Base-by-base conservation (phyloP, 768 basidiomycete genomes). In the Termitomyces sp. region DNA sequence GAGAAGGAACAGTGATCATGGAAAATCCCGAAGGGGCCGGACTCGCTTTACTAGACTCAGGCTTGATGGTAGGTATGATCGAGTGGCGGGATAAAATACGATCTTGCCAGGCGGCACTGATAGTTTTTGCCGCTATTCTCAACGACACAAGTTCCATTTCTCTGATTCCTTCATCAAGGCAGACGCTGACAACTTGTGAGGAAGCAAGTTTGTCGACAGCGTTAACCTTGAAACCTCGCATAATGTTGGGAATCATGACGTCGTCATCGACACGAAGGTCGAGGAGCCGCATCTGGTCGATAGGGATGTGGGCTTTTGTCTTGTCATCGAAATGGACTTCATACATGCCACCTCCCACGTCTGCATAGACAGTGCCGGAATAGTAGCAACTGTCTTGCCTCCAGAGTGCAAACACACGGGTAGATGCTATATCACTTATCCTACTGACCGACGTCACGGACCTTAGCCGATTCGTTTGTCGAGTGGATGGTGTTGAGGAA, bases 321-420 rank as follows among this genome's bases (percentile, higher is more conserved):
- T 66, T 71, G 65, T 93, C 91, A 64, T 92, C 90, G 66, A 91
- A 93, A n/a, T 73, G 71, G 63, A 93, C 68, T 27, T 64, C 51
- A 68, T 83, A 87, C 3, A 64, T 67, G 33, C 64, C 66, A 27
- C 66, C 67, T 26, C 46, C 64, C 24, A 62, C 56, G 51, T 68
- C 61, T 18, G 75, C 73, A 53, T 83, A 66, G 27, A 89, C 77
- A 36, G 70, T 75, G 16, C 89, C 91, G 18, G 83, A 70, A 66
- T 85, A 88, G 71, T 78, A 93, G 62, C 79, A 77, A 4, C 78
- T 79, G 49, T 84, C 83, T 45, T 72, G 70, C 60, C 75, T 81
- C 88, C 88, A 90, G 12, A 86, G 66, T 9, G 87, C 89, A 63
- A 88, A 85, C n/a, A 91, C 86, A 5, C 82, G 82, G 13, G 85